These are phyloP conservation scores for Sonneratia alba DNA, from an alignment of 345 rosid species.

Conservation along the genomic window DNA sequence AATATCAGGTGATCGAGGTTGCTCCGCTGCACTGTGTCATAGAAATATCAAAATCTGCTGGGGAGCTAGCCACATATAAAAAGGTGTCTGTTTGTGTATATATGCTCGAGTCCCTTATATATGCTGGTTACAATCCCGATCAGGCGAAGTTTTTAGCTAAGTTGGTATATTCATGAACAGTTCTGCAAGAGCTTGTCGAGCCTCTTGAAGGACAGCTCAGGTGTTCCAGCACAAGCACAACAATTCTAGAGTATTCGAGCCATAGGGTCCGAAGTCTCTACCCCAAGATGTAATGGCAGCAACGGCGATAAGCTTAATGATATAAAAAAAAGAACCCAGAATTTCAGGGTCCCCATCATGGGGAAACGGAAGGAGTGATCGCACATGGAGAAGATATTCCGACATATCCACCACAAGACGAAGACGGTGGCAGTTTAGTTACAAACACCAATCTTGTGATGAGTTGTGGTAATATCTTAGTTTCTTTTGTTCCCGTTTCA, in stretches of 20 bases:
- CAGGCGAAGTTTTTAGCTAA: neutral
- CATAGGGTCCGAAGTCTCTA: no score
- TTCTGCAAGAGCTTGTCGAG: slow-evolving; percentile 72
- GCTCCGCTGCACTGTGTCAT: slow-evolving; percentile 79
- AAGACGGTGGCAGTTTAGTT: no score
- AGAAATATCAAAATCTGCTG: slow-evolving; percentile 76
- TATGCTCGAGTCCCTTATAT: neutral
- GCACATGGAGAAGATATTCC: no score
- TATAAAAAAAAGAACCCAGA: no score
- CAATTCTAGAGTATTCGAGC: no score
- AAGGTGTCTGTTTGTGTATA: slow-evolving; percentile 29
- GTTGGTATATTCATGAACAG: slow-evolving; percentile 26
- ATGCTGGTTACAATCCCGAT: neutral
- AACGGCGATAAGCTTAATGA: neutral
- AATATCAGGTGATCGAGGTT: slow-evolving; percentile 57
- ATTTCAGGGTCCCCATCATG: no score
- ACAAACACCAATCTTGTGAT: no score
- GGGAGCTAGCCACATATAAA: slow-evolving; percentile 48
- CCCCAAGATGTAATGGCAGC: no score
- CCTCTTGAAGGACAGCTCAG: slow-evolving; percentile 41
- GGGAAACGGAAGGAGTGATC: no score
- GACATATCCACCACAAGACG: no score
- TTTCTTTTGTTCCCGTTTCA: neutral
- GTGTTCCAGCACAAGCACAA: slow-evolving; percentile 14
- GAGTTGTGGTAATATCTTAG: no score